A percentile compares a stretch with the other conserved stretches of the same genome.
phyloP scores from a whole-genome alignment of 768 basidiomycete genomes.

The Pholiota microspora region DNA sequence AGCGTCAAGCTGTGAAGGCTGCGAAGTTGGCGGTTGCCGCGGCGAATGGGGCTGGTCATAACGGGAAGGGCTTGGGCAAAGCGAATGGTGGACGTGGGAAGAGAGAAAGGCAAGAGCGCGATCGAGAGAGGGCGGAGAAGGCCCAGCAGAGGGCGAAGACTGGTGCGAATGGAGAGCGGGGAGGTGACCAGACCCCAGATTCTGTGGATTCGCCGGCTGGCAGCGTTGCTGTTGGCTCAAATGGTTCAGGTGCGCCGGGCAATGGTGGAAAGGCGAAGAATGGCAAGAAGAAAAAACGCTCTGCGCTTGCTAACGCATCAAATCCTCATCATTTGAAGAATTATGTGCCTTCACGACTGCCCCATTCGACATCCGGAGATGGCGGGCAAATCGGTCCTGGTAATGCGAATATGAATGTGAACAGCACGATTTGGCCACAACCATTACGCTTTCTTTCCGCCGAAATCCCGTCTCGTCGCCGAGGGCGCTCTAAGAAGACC shows the following conservation, averaged over 20 bases:
- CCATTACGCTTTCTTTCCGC: constrained; percentile 69
- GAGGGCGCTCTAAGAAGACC: constrained; percentile 17
- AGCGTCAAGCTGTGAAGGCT: constrained; percentile 63
- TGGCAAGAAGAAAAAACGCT: constrained; percentile 91
- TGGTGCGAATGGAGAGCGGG: constrained; percentile 14
- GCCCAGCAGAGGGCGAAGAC: constrained; percentile 35
- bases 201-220: constrained; percentile 33
- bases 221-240: constrained; percentile 2
- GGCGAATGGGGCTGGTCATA: constrained; percentile 14
- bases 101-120: constrained; percentile 23
- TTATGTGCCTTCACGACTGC: constrained; percentile 85
- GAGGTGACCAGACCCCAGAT: constrained; percentile 34
- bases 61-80: constrained; percentile 3
- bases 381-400: constrained; percentile 15
- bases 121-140: constrained; percentile 27
- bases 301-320: constrained; percentile 86
- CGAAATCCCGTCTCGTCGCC: constrained; percentile 53
- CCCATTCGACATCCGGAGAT: constrained; percentile 33
- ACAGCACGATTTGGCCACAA: constrained; percentile 51
- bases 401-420: constrained; percentile 33
- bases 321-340: constrained; percentile 96
- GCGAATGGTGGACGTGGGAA: constrained; percentile 20
- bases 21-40: constrained; percentile 48
- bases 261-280: constrained; percentile 28
- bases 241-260: background rate